phyloP scores from a whole-genome alignment of 306 rosid genomes.

The Hylodesmum podocarpum region DNA sequence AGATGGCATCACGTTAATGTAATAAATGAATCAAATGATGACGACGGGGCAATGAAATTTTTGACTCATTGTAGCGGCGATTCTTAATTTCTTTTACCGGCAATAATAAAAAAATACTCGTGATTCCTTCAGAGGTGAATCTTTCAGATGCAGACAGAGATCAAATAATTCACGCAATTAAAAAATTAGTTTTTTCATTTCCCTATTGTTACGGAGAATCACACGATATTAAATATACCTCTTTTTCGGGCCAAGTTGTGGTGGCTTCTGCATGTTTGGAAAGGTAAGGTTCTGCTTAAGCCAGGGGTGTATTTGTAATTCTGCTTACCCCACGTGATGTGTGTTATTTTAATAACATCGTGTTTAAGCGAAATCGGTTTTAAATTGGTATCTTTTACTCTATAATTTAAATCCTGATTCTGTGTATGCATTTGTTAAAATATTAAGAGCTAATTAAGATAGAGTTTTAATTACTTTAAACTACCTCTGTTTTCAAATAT shows the following conservation, averaged over 20 bases:
- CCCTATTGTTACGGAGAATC: not conserved
- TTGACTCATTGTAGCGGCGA: slow-evolving; percentile 26
- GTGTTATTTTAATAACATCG: not conserved
- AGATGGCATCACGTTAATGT: slow-evolving; percentile 22
- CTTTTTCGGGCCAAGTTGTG: not conserved
- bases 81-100: slow-evolving; percentile 18
- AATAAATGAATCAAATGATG: not conserved
- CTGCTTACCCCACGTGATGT: no score
- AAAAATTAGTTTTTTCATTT: not conserved
- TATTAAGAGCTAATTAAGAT: no score
- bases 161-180: not conserved
- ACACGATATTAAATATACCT: not conserved
- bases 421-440: no score
- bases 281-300: not conserved
- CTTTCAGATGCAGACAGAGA: slow-evolving; percentile 22
- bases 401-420: no score
- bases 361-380: not conserved
- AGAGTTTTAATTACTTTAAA: no score
- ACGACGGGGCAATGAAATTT: slow-evolving; percentile 18
- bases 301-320: slow-evolving; percentile 6
- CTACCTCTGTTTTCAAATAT: no score
- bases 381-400: not conserved
- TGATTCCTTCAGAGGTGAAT: slow-evolving; percentile 38
- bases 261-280: not conserved
- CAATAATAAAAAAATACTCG: not conserved